These are phyloP conservation scores for Blastobotrys chiropterorum DNA, from an alignment of 805 yeast species.

Conservation along the genomic window DNA sequence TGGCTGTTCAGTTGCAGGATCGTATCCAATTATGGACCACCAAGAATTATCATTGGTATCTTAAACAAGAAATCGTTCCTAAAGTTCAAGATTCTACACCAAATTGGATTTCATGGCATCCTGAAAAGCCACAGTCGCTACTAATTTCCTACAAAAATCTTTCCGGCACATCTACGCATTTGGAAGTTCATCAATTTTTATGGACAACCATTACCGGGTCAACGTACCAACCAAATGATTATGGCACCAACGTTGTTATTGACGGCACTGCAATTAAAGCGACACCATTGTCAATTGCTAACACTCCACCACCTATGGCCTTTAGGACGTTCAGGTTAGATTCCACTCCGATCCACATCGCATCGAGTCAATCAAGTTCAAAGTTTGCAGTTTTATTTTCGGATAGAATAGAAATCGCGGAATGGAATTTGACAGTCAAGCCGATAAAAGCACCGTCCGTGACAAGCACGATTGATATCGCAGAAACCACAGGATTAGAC, in stretches of 20 bases:
- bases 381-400: constrained; percentile 52
- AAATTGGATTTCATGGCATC: constrained; percentile 61
- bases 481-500: constrained; percentile 5
- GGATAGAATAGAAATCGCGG: constrained; percentile 40
- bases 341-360: constrained; percentile 54
- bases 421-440: constrained; percentile 25
- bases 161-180: constrained; percentile 33
- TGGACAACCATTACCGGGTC: constrained; percentile 63
- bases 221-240: constrained; percentile 56
- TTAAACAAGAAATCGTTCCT: constrained; percentile 68
- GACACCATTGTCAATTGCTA: constrained; percentile 80
- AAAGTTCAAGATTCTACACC: not conserved
- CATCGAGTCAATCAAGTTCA: constrained; percentile 56
- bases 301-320: constrained; percentile 92
- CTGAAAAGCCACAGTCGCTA: constrained; percentile 75
- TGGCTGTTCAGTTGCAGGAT: constrained; percentile 59
- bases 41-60: constrained; percentile 92
- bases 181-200: constrained; percentile 65
- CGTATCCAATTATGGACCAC: constrained; percentile 84
- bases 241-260: constrained; percentile 72
- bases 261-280: constrained; percentile 68
- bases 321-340: constrained; percentile 57
- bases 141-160: constrained; percentile 38
- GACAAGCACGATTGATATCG: constrained; percentile 7
- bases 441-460: constrained; percentile 14